These are phyloP conservation scores for Phytophthora uliginosa DNA, from an alignment of 352 stramenopile species.

Conservation along the genomic window DNA sequence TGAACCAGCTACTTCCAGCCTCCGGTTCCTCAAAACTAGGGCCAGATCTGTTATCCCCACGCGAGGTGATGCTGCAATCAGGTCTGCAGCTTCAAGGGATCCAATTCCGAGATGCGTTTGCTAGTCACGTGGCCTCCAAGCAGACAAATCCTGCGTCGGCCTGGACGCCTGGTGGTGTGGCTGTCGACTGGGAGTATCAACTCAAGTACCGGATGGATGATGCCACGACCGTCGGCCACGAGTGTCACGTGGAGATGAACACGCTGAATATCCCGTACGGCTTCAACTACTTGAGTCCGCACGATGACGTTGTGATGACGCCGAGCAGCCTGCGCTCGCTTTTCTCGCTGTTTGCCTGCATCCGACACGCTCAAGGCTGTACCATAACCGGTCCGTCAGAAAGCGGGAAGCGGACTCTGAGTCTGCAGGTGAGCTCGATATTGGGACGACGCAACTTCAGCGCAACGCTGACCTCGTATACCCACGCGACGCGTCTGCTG, in stretches of 20 bases:
- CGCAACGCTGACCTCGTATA: conserved; percentile 25
- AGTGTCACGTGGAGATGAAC: conserved; percentile 71
- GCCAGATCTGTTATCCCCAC: background rate
- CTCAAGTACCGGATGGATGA: conserved; percentile 77
- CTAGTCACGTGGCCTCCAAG: conserved; percentile 27
- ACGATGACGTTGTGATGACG: conserved; percentile 43
- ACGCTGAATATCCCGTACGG: conserved; percentile 65
- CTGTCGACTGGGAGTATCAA: conserved; percentile 60
- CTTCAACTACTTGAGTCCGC: conserved; percentile 66
- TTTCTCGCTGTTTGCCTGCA: conserved; percentile 57
- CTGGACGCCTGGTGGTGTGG: background rate
- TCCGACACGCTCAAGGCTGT: conserved; percentile 47
- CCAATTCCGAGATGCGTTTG: conserved; percentile 60
- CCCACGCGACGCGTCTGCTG: conserved; percentile 51
- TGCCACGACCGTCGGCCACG: conserved; percentile 61
- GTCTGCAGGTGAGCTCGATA: conserved; percentile 50
- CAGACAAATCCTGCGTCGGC: background rate
- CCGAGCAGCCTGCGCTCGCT: conserved; percentile 61
- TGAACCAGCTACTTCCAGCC: conserved; percentile 7
- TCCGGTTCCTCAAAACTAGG: background rate
- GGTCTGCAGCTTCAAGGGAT: conserved; percentile 62
- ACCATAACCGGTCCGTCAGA: conserved; percentile 31
- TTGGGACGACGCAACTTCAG: conserved; percentile 59
- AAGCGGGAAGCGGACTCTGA: conserved; percentile 52
- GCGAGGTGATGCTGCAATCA: conserved; percentile 31